Base-by-base conservation (phyloP, 192 early-diverging fungal genomes). In the Coemansia umbellata region DNA sequence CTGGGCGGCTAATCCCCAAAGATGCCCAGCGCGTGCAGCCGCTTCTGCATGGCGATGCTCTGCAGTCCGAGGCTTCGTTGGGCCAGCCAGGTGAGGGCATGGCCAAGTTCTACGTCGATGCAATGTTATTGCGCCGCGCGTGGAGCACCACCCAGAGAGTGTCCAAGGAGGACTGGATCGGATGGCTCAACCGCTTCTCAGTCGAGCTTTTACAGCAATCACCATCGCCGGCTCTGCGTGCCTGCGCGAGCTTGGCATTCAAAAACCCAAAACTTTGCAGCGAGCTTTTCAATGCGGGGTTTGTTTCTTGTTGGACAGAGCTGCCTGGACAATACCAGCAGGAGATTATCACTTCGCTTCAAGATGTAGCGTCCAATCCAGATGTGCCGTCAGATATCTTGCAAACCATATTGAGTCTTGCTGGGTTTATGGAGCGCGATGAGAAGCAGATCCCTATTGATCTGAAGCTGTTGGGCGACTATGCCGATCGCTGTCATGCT, bases 341-440 rank as follows among this genome's bases (percentile, higher is more conserved):
- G 43, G 94, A 93, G 43, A 74, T 98, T 9, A 94, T 95, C 13
- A 67, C 93, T 4, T 80, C 78, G n/a, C 84, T 90, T 14, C 87
- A 93, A 60, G 88, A 82, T 2, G 95, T 92, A 3, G 74, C 96
- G 3, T 82, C 79, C 4, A 85, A 91, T 7, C 76, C 79, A 4
- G 90, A 87, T 37, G 92, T 91, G 33, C 91, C 95, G n/a, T 84
- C 92, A 0, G 93, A 99, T 54, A 90, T 97, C 32, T 77, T 92
- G 59, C 91, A 93, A 59, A 87, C 84, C 0, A 78, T 99, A 17
- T 80, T 99, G 30, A 93, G 95, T 43, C 81, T 99, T 26, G 94
- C 95, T 5, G 96, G 95, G 64, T 96, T 93, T 49, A 99, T 99
- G 96, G 96, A 99, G 77, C 92, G 93, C 50, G 93, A 99, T 58